Conservation (phyloP, 371 early-diverging fungal genomes). For the Syncephalis plumigaleata region DNA sequence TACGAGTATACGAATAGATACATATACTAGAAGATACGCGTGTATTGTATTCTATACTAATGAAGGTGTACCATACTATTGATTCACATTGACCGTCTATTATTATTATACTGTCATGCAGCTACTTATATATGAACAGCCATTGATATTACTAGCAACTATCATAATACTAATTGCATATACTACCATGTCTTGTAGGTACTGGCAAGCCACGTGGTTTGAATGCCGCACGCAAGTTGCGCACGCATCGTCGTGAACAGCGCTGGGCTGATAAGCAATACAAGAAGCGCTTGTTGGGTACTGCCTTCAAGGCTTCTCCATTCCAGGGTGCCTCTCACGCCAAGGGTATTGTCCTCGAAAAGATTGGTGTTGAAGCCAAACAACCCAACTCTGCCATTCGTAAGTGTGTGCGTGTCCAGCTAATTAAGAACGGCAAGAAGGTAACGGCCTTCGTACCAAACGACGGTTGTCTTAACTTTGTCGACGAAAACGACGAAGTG, state of each 20-base stretch:
- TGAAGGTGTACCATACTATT: too few relatives aligned
- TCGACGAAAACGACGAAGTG: slow-evolving; percentile 97
- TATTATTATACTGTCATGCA: too few relatives aligned
- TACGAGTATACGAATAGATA: too few relatives aligned
- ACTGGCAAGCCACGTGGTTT: slow-evolving; percentile 95
- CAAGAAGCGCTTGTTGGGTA: slow-evolving; percentile 97
- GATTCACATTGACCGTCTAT: too few relatives aligned
- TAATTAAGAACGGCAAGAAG: slow-evolving; percentile 99
- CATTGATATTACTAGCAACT: too few relatives aligned
- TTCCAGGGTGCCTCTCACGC: slow-evolving; percentile 99
- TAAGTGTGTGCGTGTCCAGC: slow-evolving; percentile 99
- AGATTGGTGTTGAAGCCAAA: slow-evolving; percentile 99
- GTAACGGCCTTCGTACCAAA: slow-evolving; percentile 99
- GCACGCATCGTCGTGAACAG: slow-evolving; percentile 91
- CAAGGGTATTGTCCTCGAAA: slow-evolving; percentile 99
- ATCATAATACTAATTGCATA: too few relatives aligned
- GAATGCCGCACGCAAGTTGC: slow-evolving; percentile 97
- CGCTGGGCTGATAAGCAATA: slow-evolving; percentile 98
- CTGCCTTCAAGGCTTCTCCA: slow-evolving; percentile 92
- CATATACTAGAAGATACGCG: too few relatives aligned
- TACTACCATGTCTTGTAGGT: too few relatives aligned
- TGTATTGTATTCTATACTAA: too few relatives aligned
- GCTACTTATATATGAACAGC: too few relatives aligned
- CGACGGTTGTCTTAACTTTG: slow-evolving; percentile 98
- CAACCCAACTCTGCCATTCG: slow-evolving; percentile 99